phyloP scores from a whole-genome alignment of 2,329 filamentous ascomycete species.

The Tolypocladium capitatum region DNA sequence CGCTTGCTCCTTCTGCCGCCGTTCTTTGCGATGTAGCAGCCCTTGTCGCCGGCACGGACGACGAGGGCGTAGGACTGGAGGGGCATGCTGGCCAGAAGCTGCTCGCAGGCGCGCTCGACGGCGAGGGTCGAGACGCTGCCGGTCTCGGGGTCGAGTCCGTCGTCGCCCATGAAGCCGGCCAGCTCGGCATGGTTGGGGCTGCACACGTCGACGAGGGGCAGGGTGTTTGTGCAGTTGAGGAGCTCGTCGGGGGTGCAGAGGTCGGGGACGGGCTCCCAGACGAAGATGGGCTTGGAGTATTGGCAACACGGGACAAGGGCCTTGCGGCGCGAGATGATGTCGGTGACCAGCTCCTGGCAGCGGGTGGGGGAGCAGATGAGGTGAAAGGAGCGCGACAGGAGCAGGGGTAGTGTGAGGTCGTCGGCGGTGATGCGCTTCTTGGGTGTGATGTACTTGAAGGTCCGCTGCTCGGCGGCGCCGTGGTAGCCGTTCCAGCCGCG shows the following conservation, averaged over 20 bases:
- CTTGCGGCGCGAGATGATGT: constrained; percentile 50
- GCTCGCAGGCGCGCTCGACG: constrained; percentile 47
- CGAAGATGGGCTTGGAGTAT: constrained; percentile 53
- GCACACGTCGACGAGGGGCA: constrained; percentile 49
- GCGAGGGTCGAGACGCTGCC: constrained; percentile 38
- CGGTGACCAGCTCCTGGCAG: constrained; percentile 61
- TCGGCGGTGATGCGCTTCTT: constrained; percentile 68
- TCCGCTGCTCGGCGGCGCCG: constrained; percentile 50
- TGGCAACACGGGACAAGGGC: constrained; percentile 18
- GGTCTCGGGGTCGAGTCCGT: constrained; percentile 38
- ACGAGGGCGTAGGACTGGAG: constrained; percentile 53
- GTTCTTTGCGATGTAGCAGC: constrained; percentile 52
- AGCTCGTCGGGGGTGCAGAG: constrained; percentile 61
- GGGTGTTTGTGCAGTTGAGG: constrained; percentile 49
- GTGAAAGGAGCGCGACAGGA: constrained; percentile 69
- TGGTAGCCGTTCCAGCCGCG: constrained; percentile 88
- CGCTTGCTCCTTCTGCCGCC: constrained; percentile 35
- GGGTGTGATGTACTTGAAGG: constrained; percentile 78
- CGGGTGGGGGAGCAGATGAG: constrained; percentile 71
- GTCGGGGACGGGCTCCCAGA: constrained; percentile 95
- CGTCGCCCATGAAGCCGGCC: constrained; percentile 65
- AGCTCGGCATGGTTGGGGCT: constrained; percentile 82
- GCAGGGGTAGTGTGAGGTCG: constrained; percentile 52
- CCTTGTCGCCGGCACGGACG: constrained; percentile 57
- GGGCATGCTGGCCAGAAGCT: constrained; percentile 51